Percentiles rank a stretch among this genome's conserved stretches.
Conservation (phyloP, 1,284 basidiomycete genomes). For the Chalciporus sp. region DNA sequence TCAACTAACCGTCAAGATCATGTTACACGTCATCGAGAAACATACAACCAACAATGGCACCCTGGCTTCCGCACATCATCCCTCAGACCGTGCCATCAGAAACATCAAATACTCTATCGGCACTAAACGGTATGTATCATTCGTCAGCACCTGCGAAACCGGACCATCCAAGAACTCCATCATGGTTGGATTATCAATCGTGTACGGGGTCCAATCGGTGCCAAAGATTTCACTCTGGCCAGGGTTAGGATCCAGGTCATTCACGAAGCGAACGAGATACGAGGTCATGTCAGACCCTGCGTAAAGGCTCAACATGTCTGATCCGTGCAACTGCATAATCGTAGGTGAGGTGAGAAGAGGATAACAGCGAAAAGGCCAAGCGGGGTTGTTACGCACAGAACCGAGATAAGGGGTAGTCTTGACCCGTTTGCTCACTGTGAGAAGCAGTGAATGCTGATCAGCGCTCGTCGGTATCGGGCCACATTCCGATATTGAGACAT, state of each 20-base stretch:
- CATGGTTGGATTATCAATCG: constrained; percentile 38
- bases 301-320: constrained; percentile 44
- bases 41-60: too few relatives aligned
- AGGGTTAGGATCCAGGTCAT: constrained; percentile 51
- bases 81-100: constrained; percentile 16
- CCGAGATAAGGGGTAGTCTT: constrained; percentile 47
- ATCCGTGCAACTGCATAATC: constrained; percentile 35
- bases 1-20: too few relatives aligned
- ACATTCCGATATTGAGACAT: constrained; percentile 10
- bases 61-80: too few relatives aligned
- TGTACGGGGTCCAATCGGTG: constrained; percentile 53
- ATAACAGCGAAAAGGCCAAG: too few relatives aligned
- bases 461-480: too few relatives aligned
- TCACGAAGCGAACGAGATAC: constrained; percentile 45
- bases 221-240: constrained; percentile 20
- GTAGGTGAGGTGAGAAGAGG: neutral
- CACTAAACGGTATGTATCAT: constrained; percentile 46
- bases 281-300: constrained; percentile 41
- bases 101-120: constrained; percentile 44
- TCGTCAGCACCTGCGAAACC: constrained; percentile 35
- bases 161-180: constrained; percentile 49
- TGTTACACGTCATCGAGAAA: too few relatives aligned
- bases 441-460: neutral
- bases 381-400: constrained; percentile 22
- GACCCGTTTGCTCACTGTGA: constrained; percentile 47